Evolutionary conservation across 441 rosid species (phyloP), one percentile per base, ranked within the genome.

Genomic region (Rhodomyrtus psidioides): DNA sequence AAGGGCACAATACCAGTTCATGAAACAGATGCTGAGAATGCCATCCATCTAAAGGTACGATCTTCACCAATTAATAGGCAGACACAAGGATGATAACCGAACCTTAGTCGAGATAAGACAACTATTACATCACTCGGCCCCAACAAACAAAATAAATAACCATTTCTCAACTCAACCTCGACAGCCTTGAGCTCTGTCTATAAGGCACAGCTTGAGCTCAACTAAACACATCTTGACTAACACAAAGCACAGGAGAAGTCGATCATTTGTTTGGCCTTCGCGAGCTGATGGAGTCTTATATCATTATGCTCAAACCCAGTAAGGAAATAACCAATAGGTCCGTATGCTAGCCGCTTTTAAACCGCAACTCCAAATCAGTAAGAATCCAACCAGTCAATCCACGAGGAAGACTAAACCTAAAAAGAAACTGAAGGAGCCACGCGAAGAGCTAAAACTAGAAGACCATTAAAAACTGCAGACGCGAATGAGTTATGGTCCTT

Each of bases 401-500:
- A 39, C 15, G 9, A 21, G 16, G 79, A n/a, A 39, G 51, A 39
- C 79, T 6, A 26, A 39, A 34, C 79, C 79, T 70, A 21, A 13
- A 70, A 39, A 6, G 49, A 70, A 70, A 39, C 23, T 39, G n/a
- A 39, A 70, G 79, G 39, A 3, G 2, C n/a, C 16, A 39, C 9
- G 39, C 49, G n/a, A 70, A 39, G 79, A 81, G 44, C 53, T 13
- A 55, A 15, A 44, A 70, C 9, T 21, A 23, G 79, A 13, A 59
- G 81, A 56, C 24, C 60, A 90, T 54, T 87, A 87, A 94, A 27
- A 7, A 28, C 19, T 7, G 3, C 46, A 82, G 85, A 26, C 26
- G 5, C 79, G 53, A 85, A 28, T 9, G 74, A n/a, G 19, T 83
- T n/a, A n/a, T n/a, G n/a, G n/a, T n/a, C n/a, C n/a, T n/a, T 87